Evolutionary conservation across 2,329 filamentous ascomycete species (phyloP), one percentile per base, ranked within the genome.

Genomic region (Metarhizium anisopliae): DNA sequence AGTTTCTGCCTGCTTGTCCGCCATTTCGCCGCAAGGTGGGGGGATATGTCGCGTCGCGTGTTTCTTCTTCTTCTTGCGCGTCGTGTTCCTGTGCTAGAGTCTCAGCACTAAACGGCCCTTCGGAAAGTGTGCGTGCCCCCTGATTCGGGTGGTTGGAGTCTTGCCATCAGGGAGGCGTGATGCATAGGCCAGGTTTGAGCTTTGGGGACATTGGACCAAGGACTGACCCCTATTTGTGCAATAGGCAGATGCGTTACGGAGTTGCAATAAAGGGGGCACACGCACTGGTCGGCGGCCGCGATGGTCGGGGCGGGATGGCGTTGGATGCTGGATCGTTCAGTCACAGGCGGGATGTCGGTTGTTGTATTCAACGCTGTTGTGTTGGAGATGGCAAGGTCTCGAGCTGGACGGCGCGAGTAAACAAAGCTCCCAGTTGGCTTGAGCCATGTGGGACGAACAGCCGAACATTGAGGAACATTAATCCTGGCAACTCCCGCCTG

Each of bases 1-100:
- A 60, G 76, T 70, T 51, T 72, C 68, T 61, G 63, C 62, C 60
- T 72, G 71, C 56, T 67, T 67, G 54, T 77, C 74, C 58, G 72
- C 65, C 72, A 74, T 75, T 50, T 20, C 60, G 30, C 51, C 18
- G 20, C n/a, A 5, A 16, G 10, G 25, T n/a, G 43, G 43, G 43
- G 6, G 25, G 25, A 25, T 25, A 42, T 14, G n/a, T 45, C 42
- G 42, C 6, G 40, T 16, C 40, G 42, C 18, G 42, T 45, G 42
- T 8, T 16, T 35, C 32, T 11, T 35, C 32, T 35, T 35, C 32
- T 2, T 35, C 2, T 16, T 40, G 38, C 38, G 38, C 13, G 38
- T 40, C 2, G 11, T 25, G 38, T 40, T 40, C 38, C 38, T 40
- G 38, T 13, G 14, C 11, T 40, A 13, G 14, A 40, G 38, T 40